Conservation (phyloP, 371 early-diverging fungal genomes). For the Blakeslea trispora region DNA sequence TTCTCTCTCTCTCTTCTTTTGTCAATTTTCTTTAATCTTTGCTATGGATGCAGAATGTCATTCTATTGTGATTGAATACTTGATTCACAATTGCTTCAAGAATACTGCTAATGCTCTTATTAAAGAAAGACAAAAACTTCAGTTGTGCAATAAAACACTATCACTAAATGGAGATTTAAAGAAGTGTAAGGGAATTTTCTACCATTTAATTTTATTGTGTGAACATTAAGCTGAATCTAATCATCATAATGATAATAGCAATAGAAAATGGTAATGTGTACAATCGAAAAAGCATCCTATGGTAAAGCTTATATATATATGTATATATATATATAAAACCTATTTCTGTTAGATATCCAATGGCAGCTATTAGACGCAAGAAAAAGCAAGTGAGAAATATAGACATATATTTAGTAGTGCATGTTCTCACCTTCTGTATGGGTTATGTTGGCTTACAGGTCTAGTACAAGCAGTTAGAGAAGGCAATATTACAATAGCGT, state of each 20-base stretch:
- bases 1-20: constrained; percentile 4
- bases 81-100: constrained; percentile 62
- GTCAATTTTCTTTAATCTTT: constrained; percentile 2
- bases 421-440: not conserved
- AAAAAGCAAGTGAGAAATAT: constrained; percentile 39
- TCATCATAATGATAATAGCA: no score
- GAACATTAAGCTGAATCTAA: no score
- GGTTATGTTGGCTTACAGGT: constrained; percentile 12
- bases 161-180: not conserved
- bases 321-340: constrained; percentile 1
- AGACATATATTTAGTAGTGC: no score
- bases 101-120: constrained; percentile 64
- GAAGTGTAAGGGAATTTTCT: constrained; percentile 2
- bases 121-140: constrained; percentile 42
- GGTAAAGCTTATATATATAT: not conserved
- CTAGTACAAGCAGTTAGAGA: constrained; percentile 31
- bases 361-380: constrained; percentile 45
- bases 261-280: no score
- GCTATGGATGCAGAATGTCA: constrained; percentile 30
- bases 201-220: no score
- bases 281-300: constrained; percentile 1
- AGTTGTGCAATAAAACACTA: not conserved
- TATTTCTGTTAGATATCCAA: constrained; percentile 12
- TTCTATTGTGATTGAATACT: constrained; percentile 47
- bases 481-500: constrained; percentile 37